phyloP scores from a whole-genome alignment of 2,329 filamentous ascomycete genomes.

The Furcasterigmium sp. region DNA sequence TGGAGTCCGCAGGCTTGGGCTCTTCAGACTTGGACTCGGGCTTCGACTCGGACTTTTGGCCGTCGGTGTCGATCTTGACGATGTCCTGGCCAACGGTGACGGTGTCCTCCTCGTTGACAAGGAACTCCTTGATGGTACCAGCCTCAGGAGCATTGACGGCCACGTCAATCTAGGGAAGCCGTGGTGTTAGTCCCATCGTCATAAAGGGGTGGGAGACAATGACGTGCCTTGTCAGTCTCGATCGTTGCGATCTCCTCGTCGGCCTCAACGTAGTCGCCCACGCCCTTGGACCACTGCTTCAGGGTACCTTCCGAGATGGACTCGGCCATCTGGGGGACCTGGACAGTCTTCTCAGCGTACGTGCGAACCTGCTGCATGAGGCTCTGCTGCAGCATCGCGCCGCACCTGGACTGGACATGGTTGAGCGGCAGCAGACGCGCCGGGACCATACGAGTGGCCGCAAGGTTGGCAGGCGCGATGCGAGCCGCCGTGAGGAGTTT shows the following conservation, averaged over 20 bases:
- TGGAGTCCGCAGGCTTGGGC: neutral
- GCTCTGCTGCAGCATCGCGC: constrained; percentile 21
- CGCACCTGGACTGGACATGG: constrained; percentile 23
- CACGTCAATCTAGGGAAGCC: constrained; percentile 73
- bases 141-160: constrained; percentile 90
- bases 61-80: constrained; percentile 63
- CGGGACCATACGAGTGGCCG: constrained; percentile 36
- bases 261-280: constrained; percentile 89
- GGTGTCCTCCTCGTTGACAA: constrained; percentile 91
- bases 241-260: constrained; percentile 99
- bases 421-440: constrained; percentile 39
- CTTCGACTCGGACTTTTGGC: constrained; percentile 4
- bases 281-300: constrained; percentile 88
- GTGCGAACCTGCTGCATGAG: constrained; percentile 52
- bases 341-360: constrained; percentile 78
- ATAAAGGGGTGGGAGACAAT: neutral
- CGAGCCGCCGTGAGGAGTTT: constrained; percentile 38
- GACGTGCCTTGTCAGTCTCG: constrained; percentile 88
- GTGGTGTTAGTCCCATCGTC: neutral
- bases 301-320: constrained; percentile 96
- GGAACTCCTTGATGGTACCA: constrained; percentile 85
- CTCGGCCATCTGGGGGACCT: constrained; percentile 97
- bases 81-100: constrained; percentile 92
- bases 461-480: constrained; percentile 28
- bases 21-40: constrained; percentile 7